Base-by-base conservation (phyloP, 176 grass and related monocot species). In the Zoysia pacifica region DNA sequence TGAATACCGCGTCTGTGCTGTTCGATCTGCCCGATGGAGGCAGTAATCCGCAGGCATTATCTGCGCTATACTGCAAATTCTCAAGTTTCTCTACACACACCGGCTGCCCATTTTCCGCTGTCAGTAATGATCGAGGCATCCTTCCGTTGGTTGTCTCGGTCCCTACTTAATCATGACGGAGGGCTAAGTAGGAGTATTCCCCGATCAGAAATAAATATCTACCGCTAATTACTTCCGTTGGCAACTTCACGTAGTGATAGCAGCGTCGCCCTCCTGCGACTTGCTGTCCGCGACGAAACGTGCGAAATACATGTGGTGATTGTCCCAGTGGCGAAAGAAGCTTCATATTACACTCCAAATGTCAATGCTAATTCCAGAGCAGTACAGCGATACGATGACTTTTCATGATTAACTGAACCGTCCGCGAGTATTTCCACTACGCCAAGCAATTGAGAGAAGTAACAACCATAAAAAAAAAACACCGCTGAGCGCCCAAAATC, bases 391-490 rank as follows among this genome's bases (percentile, higher is more conserved):
- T 28, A 28, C 72, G 61, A 6, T 43, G 79, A 77, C 73, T 77
- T 70, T 70, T 10, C 58, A 65, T 28, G 79, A 51, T 74, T 35
- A 36, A 28, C 14, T 16, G 78, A 81, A 80, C 69, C 14, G 46
- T 74, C 71, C 79, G 38, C 36, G 70, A 62, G 28, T 28, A 28
- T 81, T 69, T 69, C 52, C 62, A 50, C 51, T 67, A 73, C 60
- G 50, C 56, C 4, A 55, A 77, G 82, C 65, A 70, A 84, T 10
- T 36, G 18, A 7, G 53, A 69, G 73, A 84, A 47, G 49, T 28
- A 46, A 84, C 44, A 54, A 84, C 50, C 37, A 82, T 18, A 40
- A 83, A n/a, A n/a, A 44, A 70, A 49, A 62, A 67, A 76, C 65
- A 28, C 14, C 28, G 16, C 38, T 68, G 53, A 47, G 4, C 36